Base-by-base conservation (phyloP, 2,329 filamentous ascomycete species). In the Diaporthe destruens region DNA sequence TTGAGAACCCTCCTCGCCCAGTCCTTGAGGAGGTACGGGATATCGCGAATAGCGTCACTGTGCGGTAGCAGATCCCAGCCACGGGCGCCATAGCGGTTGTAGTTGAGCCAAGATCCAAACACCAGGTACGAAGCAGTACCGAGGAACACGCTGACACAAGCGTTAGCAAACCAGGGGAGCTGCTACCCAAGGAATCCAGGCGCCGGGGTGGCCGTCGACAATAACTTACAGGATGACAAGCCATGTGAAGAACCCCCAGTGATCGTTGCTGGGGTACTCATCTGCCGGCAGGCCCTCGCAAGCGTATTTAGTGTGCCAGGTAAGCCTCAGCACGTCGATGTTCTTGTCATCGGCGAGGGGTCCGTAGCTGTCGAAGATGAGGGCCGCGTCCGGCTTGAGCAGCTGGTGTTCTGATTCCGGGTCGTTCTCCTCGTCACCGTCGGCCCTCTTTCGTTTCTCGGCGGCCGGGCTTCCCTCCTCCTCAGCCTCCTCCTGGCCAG, bases 181-280 rank as follows among this genome's bases (percentile, higher is more conserved):
- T 49, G 47, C 11, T 49, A n/a, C 47, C 8, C 8, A 12, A 23
- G n/a, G n/a, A 49, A 49, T 11, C n/a, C 9, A n/a, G n/a, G 20
- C 9, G 47, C 6, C 4, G 47, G 47, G 7, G 44, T n/a, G 65
- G 54, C 44, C 59, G 20, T 23, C 71, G 55, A 36, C 20, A 42
- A 18, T 63, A 5, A 75, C 93, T 87, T 84, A 97, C 95, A 98
- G 90, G 77, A 99, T 91, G 77, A 98, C 90, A 79, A 98, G 89
- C 96, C 96, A 99, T 23, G 96, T 98, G 79, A 98, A 98, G 86
- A 98, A 96, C 1, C 96, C 96, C 96, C 96, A 98, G 79, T 90
- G 88, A 14, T 59, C 25, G 23, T 82, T 82, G 69, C 86, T 78
- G 71, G 80, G 76, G 25, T 82, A 82, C 54, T 85, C 84, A 12